Evolutionary conservation across 2,329 filamentous ascomycete genomes (phyloP).

Genomic region (Arthrobotrys megalospora): DNA sequence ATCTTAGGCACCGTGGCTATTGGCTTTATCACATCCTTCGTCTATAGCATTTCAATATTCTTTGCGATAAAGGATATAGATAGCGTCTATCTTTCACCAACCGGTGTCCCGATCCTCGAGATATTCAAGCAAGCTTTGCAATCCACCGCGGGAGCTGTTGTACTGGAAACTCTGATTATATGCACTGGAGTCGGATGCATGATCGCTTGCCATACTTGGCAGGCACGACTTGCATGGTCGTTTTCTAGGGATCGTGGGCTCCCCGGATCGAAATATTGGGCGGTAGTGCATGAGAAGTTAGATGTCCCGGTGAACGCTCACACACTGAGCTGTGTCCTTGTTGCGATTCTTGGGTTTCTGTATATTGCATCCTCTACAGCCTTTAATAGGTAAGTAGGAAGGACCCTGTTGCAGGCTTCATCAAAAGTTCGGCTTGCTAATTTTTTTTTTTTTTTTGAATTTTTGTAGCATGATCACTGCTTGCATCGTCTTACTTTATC

Average conservation of each 20-base stretch:
- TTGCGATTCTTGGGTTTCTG: slow-evolving; percentile 68
- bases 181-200: slow-evolving; percentile 69
- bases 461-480: slow-evolving; percentile 64
- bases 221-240: slow-evolving; percentile 68
- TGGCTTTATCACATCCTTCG: slow-evolving; percentile 71
- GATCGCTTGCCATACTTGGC: slow-evolving; percentile 65
- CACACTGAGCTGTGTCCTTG: slow-evolving; percentile 65
- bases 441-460: not conserved
- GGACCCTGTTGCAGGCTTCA: not conserved
- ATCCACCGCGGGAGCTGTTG: slow-evolving; percentile 68
- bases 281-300: slow-evolving; percentile 66
- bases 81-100: slow-evolving; percentile 68
- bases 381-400: slow-evolving; percentile 66
- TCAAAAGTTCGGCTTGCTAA: slow-evolving; percentile 32
- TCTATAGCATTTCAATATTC: slow-evolving; percentile 72
- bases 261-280: slow-evolving; percentile 67
- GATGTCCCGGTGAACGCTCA: slow-evolving; percentile 68
- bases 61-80: slow-evolving; percentile 71
- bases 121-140: slow-evolving; percentile 70
- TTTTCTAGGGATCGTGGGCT: slow-evolving; percentile 69
- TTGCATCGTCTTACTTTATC: slow-evolving; percentile 64
- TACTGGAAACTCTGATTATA: slow-evolving; percentile 68
- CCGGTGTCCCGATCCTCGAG: slow-evolving; percentile 69
- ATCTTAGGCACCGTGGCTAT: slow-evolving; percentile 70
- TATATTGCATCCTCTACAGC: slow-evolving; percentile 69